Percentiles rank a stretch among this genome's conserved stretches.
These are phyloP conservation scores for Paraglomus occultum DNA, from an alignment of 192 early-diverging fungal species.

Conservation along the genomic window DNA sequence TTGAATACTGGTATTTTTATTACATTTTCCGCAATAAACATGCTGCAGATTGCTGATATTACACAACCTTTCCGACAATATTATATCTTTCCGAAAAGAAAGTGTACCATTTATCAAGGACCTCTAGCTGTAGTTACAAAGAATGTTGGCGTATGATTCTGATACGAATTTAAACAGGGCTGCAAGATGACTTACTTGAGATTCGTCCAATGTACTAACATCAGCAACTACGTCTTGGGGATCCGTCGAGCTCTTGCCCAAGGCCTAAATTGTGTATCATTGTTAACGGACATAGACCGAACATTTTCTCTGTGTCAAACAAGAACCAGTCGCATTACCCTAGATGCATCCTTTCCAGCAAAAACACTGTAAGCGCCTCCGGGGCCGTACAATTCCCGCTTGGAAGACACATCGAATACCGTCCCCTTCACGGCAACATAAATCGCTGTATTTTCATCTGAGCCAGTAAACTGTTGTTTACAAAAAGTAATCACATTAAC, in stretches of 20 bases:
- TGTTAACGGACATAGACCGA: no score
- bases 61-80: slow-evolving; percentile 56
- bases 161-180: neutral
- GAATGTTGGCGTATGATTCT: neutral
- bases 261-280: slow-evolving; percentile 41
- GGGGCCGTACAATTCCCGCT: slow-evolving; percentile 63
- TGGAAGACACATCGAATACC: slow-evolving; percentile 72
- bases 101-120: slow-evolving; percentile 69
- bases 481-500: neutral
- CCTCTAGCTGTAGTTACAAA: slow-evolving; percentile 47
- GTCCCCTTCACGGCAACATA: slow-evolving; percentile 85
- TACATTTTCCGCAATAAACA: no score
- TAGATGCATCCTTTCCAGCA: slow-evolving; percentile 80
- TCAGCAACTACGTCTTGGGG: slow-evolving; percentile 74
- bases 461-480: slow-evolving; percentile 53
- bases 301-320: no score
- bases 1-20: no score
- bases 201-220: slow-evolving; percentile 59
- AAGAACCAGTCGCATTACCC: slow-evolving; percentile 36
- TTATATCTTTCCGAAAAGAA: slow-evolving; percentile 71
- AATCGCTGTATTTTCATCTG: slow-evolving; percentile 54
- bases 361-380: slow-evolving; percentile 70
- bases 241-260: slow-evolving; percentile 66
- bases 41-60: neutral
- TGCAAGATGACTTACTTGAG: slow-evolving; percentile 50